Percentiles rank a stretch among this genome's conserved stretches.
These are phyloP conservation scores for Peltaster fructicola DNA, from an alignment of 2,329 filamentous ascomycete genomes.

Conservation along the genomic window DNA sequence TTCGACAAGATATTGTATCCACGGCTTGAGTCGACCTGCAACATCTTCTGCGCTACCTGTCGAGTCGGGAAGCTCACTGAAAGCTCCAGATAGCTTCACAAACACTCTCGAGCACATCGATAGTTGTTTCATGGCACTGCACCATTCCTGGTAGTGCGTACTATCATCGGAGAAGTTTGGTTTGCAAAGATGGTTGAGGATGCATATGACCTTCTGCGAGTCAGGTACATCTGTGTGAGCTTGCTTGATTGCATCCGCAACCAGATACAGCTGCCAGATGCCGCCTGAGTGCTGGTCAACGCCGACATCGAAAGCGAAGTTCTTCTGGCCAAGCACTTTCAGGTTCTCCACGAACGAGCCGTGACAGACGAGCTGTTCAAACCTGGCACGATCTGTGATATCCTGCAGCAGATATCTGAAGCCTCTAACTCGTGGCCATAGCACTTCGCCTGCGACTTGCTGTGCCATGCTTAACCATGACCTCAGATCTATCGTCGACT, in stretches of 20 bases:
- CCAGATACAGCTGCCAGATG: conserved; percentile 34
- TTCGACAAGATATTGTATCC: conserved; percentile 54
- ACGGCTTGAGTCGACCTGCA: conserved; percentile 47
- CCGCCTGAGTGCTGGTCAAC: conserved; percentile 67
- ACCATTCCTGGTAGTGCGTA: conserved; percentile 49
- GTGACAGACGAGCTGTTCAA: conserved; percentile 19
- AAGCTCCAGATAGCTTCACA: conserved; percentile 80
- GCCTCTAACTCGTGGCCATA: conserved; percentile 54
- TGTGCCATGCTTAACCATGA: conserved; percentile 47
- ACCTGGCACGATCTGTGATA: conserved; percentile 19
- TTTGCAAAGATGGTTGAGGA: conserved; percentile 81
- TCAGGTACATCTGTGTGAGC: conserved; percentile 45
- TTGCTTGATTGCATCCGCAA: conserved; percentile 19
- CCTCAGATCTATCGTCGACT: conserved; percentile 40
- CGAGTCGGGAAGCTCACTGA: conserved; percentile 55
- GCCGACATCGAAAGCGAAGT: conserved; percentile 62
- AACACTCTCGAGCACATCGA: conserved; percentile 49
- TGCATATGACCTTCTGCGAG: conserved; percentile 43
- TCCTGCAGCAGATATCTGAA: conserved; percentile 66
- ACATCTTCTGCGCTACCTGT: conserved; percentile 32
- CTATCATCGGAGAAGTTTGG: conserved; percentile 39
- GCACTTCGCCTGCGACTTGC: conserved; percentile 39
- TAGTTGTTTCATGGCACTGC: conserved; percentile 48
- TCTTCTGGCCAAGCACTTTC: conserved; percentile 37
- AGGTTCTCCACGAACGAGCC: conserved; percentile 31